Conservation (phyloP, 78 protist species). For the Cavenderia fasciculata region DNA sequence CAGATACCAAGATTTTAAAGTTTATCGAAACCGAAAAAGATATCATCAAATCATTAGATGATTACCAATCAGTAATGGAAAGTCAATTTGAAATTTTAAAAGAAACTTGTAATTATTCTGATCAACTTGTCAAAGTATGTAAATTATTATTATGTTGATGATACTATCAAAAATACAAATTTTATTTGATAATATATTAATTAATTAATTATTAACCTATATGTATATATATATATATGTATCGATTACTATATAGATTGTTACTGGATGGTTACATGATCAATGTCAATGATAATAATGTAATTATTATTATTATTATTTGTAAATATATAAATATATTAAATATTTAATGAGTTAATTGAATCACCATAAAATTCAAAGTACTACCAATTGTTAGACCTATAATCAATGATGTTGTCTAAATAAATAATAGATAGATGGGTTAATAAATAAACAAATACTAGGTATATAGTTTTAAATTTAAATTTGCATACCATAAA, state of each 20-base stretch:
- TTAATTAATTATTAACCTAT: neutral
- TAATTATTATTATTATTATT: slow-evolving; percentile 1
- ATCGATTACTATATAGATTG: too few relatives aligned
- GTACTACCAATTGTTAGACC: slow-evolving; percentile 2
- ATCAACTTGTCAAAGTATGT: slow-evolving; percentile 1
- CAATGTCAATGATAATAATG: neutral
- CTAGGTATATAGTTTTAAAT: neutral
- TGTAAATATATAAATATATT: neutral
- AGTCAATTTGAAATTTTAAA: neutral
- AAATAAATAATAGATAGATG: neutral
- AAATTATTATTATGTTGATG: neutral
- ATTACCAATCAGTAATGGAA: neutral
- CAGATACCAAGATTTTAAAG: neutral
- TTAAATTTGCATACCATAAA: neutral
- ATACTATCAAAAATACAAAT: too few relatives aligned
- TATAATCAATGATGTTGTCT: slow-evolving; percentile 9
- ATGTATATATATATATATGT: neutral
- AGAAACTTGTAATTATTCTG: neutral
- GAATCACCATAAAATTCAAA: neutral
- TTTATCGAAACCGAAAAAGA: neutral
- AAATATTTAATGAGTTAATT: neutral
- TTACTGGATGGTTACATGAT: neutral
- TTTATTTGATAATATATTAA: neutral
- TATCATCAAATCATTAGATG: neutral
- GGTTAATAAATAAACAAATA: neutral